Base-by-base conservation (phyloP, 495 filamentous ascomycete species). In the Trypethelium eluteriae region DNA sequence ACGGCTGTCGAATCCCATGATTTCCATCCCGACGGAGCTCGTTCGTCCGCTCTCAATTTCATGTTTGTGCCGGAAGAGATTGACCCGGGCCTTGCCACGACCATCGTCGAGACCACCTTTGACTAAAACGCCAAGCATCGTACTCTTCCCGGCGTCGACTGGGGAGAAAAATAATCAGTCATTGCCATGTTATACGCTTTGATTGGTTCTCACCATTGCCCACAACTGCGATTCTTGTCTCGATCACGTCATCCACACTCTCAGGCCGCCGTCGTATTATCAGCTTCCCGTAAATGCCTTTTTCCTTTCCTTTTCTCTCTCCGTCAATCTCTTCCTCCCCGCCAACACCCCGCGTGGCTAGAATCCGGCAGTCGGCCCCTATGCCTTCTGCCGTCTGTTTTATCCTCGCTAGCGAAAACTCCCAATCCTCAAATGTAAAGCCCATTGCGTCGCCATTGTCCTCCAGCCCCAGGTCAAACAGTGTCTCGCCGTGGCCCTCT, bases 111-210 rank as follows among this genome's bases (percentile, higher is more conserved):
- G 86, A 62, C 88, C 87, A 5, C 94, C 94, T 78, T 98, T 98
- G 5, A 98, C 96, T 34, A 98, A 81, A 2, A 98, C 94, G 57
- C 94, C 94, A 0, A 98, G 82, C 89, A 97, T 92, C 65, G 95
- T 98, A 74, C 89, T 93, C 76, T 98, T 98, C 0, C 94, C 94
- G 14, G 94, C 94, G 74, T 98, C 94, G 64, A 98, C 92, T 87
- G 50, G 7, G 6, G 3, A 36, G 2, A 36, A 34, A 16, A 14
- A 14, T 39, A 36, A 59, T 59, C 53, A 59, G 53, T 59, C 1
- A 36, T 59, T 35, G 6, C 14, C 32, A 59, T 36, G 32, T 1
- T 3, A 59, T 36, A 9, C 0, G 32, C 5, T 7, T 35, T 59
- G 25, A 25, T 36, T 18, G 18, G 18, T 1, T 25, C 78, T 67